Evolutionary conservation across 208 protist species (phyloP).

Genomic region (Leishmania tropica): DNA sequence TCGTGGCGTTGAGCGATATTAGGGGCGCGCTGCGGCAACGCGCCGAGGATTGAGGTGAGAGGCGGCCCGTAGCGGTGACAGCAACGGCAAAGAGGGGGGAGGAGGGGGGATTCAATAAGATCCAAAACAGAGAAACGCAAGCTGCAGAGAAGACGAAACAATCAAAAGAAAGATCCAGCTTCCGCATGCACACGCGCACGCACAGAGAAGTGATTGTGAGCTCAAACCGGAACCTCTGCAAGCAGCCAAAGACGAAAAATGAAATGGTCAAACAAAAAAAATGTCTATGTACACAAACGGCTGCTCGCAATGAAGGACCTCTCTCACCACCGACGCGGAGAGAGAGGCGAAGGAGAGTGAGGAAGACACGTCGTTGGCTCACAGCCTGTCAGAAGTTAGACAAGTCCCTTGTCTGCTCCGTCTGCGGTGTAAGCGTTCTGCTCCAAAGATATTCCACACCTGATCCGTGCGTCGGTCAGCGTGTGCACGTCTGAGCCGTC

Average conservation of each 20-base stretch:
- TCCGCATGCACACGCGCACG: not conserved
- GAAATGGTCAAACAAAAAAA: not conserved
- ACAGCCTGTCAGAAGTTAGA: not conserved
- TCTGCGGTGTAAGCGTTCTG: not conserved
- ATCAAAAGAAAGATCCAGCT: not conserved
- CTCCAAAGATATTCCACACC: not conserved
- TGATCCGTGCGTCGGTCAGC: not conserved
- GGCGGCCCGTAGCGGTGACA: not conserved
- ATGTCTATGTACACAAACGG: conserved; percentile 7
- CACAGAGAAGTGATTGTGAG: not conserved
- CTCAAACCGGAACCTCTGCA: not conserved
- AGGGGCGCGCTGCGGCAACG: not conserved
- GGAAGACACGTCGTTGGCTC: not conserved
- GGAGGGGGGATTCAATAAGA: not conserved
- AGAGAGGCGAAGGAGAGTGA: not conserved
- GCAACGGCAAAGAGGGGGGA: not conserved
- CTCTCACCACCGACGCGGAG: not conserved
- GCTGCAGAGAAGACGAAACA: not conserved
- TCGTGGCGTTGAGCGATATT: not conserved
- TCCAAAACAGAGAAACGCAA: not conserved
- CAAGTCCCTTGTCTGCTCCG: not conserved
- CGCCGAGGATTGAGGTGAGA: not conserved
- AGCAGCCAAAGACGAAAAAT: not conserved
- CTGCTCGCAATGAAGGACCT: not conserved
- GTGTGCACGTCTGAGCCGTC: conserved; percentile 2